A percentile compares a stretch with the other conserved stretches of the same genome.
These are phyloP conservation scores for Aspergillus egyptiacus DNA, from an alignment of 495 filamentous ascomycete species.

Conservation along the genomic window DNA sequence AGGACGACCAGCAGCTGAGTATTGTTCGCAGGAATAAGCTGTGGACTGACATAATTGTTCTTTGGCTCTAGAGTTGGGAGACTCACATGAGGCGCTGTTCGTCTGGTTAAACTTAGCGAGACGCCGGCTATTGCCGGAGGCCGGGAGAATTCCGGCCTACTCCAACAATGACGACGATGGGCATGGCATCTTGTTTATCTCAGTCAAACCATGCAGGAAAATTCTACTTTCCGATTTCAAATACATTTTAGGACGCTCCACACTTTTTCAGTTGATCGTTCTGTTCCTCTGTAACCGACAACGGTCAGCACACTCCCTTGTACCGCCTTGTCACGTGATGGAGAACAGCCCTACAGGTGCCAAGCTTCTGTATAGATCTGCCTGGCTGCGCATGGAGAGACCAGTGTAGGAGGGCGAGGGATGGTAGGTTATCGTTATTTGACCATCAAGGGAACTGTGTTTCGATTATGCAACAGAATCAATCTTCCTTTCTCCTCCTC, in stretches of 20 bases:
- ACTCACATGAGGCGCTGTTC: neutral
- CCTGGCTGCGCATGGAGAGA: neutral
- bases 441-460: neutral
- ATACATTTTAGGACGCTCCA: neutral
- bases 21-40: neutral
- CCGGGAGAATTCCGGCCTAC: conserved; percentile 43
- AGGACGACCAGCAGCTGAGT: neutral
- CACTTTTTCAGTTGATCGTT: neutral
- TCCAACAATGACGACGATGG: conserved; percentile 22
- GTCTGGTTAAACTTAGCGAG: conserved; percentile 1
- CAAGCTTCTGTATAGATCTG: conserved; percentile 29
- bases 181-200: neutral
- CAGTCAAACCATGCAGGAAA: neutral
- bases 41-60: neutral
- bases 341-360: conserved; percentile 22
- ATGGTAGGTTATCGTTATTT: neutral
- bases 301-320: too few species aligned
- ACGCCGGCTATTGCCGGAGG: conserved; percentile 41
- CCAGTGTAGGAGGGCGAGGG: conserved; percentile 12
- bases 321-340: conserved; percentile 34
- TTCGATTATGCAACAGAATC: neutral
- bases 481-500: conserved; percentile 11
- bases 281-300: too few species aligned
- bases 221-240: neutral
- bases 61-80: neutral